Evolutionary conservation across 371 early-diverging fungal species (phyloP).

Genomic region (Amoeboaphelidium occidentale): DNA sequence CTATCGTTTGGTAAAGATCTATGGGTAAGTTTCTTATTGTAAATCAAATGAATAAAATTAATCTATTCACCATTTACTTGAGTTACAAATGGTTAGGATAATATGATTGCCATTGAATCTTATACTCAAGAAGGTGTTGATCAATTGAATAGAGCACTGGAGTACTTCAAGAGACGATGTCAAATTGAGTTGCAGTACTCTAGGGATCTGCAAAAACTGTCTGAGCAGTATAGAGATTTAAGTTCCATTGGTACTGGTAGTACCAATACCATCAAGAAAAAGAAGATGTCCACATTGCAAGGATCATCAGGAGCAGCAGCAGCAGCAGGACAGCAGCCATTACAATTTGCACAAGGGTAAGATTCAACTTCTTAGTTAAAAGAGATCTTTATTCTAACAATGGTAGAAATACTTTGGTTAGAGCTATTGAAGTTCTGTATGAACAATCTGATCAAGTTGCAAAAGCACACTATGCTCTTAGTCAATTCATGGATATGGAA

Average conservation of each 20-base stretch:
- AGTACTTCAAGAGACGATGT: not conserved
- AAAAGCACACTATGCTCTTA: not conserved
- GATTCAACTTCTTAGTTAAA: not conserved
- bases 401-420: not conserved
- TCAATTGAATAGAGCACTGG: not conserved
- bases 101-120: not conserved
- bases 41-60: no score
- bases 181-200: not conserved
- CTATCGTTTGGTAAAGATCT: no score
- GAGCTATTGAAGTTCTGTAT: not conserved
- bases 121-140: not conserved
- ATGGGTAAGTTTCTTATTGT: no score
- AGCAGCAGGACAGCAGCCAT: not conserved
- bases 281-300: no score
- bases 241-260: not conserved
- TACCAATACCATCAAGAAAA: not conserved
- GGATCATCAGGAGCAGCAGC: not conserved
- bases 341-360: not conserved
- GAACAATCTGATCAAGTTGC: not conserved
- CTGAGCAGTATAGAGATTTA: not conserved
- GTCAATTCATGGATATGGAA: not conserved
- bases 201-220: not conserved
- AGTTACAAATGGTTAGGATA: no score
- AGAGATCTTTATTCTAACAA: not conserved
- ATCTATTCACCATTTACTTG: no score